These are phyloP conservation scores for Globisporangium parvum DNA, from an alignment of 352 stramenopile species.

Conservation along the genomic window DNA sequence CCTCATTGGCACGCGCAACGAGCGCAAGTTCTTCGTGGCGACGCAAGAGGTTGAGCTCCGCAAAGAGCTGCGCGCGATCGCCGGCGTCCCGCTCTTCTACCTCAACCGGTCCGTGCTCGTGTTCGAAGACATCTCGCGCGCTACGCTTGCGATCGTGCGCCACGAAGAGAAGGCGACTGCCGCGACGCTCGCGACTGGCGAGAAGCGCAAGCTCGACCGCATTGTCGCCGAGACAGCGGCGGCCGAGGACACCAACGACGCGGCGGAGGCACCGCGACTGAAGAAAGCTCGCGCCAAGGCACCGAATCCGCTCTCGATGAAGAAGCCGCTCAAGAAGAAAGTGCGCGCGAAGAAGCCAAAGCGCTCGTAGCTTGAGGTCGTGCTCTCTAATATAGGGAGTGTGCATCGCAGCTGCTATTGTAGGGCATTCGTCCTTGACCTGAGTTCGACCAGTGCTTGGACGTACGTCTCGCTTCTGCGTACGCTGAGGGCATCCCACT, in stretches of 20 bases:
- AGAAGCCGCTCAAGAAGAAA: conserved; percentile 77
- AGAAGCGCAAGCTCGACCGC: conserved; percentile 71
- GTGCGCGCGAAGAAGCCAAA: conserved; percentile 76
- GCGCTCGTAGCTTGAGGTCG: background rate
- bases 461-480: conserved; percentile 19
- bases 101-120: conserved; percentile 84
- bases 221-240: conserved; percentile 19
- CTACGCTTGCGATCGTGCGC: conserved; percentile 74
- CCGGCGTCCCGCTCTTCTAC: conserved; percentile 81
- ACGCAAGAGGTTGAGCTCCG: conserved; percentile 83
- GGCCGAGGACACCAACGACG: conserved; percentile 12
- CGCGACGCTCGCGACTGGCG: conserved; percentile 59
- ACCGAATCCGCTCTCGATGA: conserved; percentile 72
- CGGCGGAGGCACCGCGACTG: conserved; percentile 23
- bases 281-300: conserved; percentile 57
- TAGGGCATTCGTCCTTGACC: conserved; percentile 21
- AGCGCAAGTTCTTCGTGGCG: conserved; percentile 76
- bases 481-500: too few relatives aligned
- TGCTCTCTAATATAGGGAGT: too few relatives aligned
- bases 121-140: conserved; percentile 78
- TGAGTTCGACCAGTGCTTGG: conserved; percentile 52
- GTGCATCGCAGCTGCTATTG: too few relatives aligned
- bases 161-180: conserved; percentile 71
- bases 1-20: conserved; percentile 56
- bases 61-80: conserved; percentile 55